These are phyloP conservation scores for Jaapia argillacea DNA, from an alignment of 768 basidiomycete species.

Conservation along the genomic window DNA sequence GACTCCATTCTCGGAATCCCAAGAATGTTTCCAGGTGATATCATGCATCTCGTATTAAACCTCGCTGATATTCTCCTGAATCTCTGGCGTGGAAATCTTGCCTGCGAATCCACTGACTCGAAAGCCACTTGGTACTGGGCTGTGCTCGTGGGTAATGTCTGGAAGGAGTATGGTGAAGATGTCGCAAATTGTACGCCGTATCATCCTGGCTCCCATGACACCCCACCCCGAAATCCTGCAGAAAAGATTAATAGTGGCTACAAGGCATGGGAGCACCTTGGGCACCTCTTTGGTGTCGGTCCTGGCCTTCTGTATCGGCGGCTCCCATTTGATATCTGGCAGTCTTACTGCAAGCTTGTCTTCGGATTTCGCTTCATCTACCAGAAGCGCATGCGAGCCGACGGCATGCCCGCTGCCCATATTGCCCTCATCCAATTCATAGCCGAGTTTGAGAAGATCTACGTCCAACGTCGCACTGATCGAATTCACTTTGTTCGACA, in stretches of 20 bases:
- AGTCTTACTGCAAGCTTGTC: slow-evolving; percentile 18
- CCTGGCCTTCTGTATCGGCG: slow-evolving; percentile 17
- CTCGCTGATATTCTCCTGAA: slow-evolving; percentile 4
- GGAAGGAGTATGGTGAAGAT: slow-evolving; percentile 24
- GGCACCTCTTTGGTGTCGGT: slow-evolving; percentile 13
- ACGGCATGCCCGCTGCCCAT: slow-evolving; percentile 15
- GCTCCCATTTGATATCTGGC: slow-evolving; percentile 14
- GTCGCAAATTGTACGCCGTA: slow-evolving; percentile 22
- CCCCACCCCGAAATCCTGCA: slow-evolving; percentile 30
- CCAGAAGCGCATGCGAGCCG: slow-evolving; percentile 6
- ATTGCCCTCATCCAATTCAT: slow-evolving; percentile 15
- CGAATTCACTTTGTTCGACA: slow-evolving; percentile 24
- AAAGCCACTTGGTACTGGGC: slow-evolving; percentile 21
- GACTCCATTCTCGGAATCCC: slow-evolving; percentile 9
- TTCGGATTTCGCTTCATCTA: slow-evolving; percentile 11
- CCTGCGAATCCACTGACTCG: slow-evolving; percentile 11
- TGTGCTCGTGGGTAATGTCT: slow-evolving; percentile 11
- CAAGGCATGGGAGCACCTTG: slow-evolving; percentile 19
- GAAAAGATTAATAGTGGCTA: slow-evolving; percentile 26
- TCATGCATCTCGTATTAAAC: slow-evolving; percentile 8
- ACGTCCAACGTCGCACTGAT: slow-evolving; percentile 17
- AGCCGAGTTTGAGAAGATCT: slow-evolving; percentile 24
- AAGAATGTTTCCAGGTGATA: slow-evolving; percentile 2
- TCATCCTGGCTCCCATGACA: slow-evolving; percentile 30
- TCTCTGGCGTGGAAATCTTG: slow-evolving; percentile 6